phyloP scores from a whole-genome alignment of 768 basidiomycete genomes.

The Naganishia antarctica region DNA sequence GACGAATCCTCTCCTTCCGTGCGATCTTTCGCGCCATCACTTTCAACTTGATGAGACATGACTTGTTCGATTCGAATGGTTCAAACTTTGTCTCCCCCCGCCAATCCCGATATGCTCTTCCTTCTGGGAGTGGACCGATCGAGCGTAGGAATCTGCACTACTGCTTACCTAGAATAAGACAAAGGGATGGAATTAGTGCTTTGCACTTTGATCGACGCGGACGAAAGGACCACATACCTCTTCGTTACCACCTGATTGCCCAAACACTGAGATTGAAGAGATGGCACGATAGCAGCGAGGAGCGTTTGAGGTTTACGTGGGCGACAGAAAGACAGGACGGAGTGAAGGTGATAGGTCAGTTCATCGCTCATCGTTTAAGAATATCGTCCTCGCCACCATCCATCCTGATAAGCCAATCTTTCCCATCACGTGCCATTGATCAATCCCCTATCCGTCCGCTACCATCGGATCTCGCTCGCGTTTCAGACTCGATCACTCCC shows the following conservation, averaged over 20 bases:
- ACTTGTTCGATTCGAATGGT: background rate
- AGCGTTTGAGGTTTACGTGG: slow-evolving; percentile 45
- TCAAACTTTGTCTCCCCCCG: background rate
- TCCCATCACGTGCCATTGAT: too few relatives aligned
- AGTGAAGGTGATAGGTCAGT: background rate
- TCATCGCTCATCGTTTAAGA: too few relatives aligned
- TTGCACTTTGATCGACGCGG: too few relatives aligned
- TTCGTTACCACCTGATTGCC: slow-evolving; percentile 41
- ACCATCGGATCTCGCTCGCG: background rate
- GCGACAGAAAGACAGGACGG: slow-evolving; percentile 6
- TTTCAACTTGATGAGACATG: too few relatives aligned
- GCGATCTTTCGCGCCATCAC: too few relatives aligned
- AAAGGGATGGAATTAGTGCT: background rate
- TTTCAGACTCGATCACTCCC: background rate
- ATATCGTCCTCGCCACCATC: too few relatives aligned
- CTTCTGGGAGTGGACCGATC: slow-evolving; percentile 26
- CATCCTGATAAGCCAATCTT: too few relatives aligned
- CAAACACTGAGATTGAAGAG: slow-evolving; percentile 43
- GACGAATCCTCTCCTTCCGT: too few relatives aligned
- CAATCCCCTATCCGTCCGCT: background rate
- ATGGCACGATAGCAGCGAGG: slow-evolving; percentile 45
- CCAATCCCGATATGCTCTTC: background rate
- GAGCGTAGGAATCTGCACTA: slow-evolving; percentile 17
- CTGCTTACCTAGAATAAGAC: slow-evolving; percentile 33
- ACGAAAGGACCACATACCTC: slow-evolving; percentile 39